Evolutionary conservation across 2,329 filamentous ascomycete species (phyloP), one percentile per base, ranked within the genome.

Genomic region (Ascocoryne sarcoides): DNA sequence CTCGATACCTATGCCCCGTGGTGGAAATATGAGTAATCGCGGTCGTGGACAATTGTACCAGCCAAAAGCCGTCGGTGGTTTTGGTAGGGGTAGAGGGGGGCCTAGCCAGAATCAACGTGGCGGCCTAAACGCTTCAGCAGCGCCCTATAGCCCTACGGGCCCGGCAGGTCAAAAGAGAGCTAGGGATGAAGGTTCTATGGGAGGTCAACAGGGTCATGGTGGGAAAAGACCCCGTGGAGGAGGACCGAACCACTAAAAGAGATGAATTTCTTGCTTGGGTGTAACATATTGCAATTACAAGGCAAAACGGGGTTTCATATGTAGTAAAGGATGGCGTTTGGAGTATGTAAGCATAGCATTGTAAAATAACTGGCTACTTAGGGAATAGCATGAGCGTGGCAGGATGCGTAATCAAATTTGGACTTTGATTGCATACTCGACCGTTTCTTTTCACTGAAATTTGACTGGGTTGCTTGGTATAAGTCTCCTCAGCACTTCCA

Each of bases 401-500:
- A 12, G 7, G 23, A 26, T 26, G 23, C 7, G 12, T 12, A 26
- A 26, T 12, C 7, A 7, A 26, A 26, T 12, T 12, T 26, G n/a
- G n/a, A n/a, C n/a, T n/a, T n/a, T n/a, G n/a, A n/a, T n/a, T n/a
- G n/a, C n/a, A n/a, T n/a, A n/a, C n/a, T n/a, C n/a, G n/a, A n/a
- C n/a, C n/a, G n/a, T n/a, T n/a, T n/a, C n/a, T 12, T 26, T 12
- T 55, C 32, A 59, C 49, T 59, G 53, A 36, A 58, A 60, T 45
- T 60, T 58, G 29, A 52, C 47, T 45, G 53, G 33, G 47, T 79
- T 79, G 52, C 73, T 82, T 43, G 73, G 67, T 61, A 87, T 81
- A 64, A 87, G 67, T 57, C 73, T 76, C 50, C 70, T 69, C 52
- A 85, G 56, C 9, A 81, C 72, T 47, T 83, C 78, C 43, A 84